Percentiles rank a stretch among this genome's conserved stretches.
Evolutionary conservation across 2,329 filamentous ascomycete genomes (phyloP).

Genomic region (Cyphellophora europaea): DNA sequence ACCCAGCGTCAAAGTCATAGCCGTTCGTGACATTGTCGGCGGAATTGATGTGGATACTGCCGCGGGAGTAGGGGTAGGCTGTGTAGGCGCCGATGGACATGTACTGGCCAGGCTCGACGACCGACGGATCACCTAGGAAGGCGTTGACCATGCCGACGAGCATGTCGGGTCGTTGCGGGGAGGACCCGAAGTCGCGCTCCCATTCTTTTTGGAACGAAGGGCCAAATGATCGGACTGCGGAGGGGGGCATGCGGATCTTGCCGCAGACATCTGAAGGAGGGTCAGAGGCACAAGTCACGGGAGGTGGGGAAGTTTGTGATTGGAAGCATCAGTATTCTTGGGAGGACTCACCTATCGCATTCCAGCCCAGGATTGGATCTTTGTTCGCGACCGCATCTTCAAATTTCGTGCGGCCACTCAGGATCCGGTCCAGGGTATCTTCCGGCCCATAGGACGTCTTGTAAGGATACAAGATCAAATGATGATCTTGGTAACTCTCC

Average conservation of each 20-base stretch:
- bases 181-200: slow-evolving; percentile 43
- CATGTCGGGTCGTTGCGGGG: slow-evolving; percentile 28
- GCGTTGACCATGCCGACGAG: background rate
- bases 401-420: slow-evolving; percentile 39
- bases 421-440: slow-evolving; percentile 45
- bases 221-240: slow-evolving; percentile 42
- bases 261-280: slow-evolving; percentile 44
- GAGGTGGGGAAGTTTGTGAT: no score
- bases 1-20: slow-evolving; percentile 50
- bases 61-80: slow-evolving; percentile 52
- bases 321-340: no score
- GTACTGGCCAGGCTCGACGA: slow-evolving; percentile 37
- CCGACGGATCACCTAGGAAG: slow-evolving; percentile 6
- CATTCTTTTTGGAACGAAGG: slow-evolving; percentile 43
- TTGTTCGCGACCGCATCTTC: slow-evolving; percentile 5
- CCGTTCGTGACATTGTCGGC: slow-evolving; percentile 25
- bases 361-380: slow-evolving; percentile 43
- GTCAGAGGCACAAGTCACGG: no score
- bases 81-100: slow-evolving; percentile 45
- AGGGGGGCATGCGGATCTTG: slow-evolving; percentile 46
- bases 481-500: slow-evolving; percentile 47
- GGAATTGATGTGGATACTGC: slow-evolving; percentile 49
- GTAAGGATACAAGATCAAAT: slow-evolving; percentile 46
- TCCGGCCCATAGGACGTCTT: slow-evolving; percentile 32
- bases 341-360: no score